Evolutionary conservation across 2,329 filamentous ascomycete species (phyloP), one percentile per base, ranked within the genome.

Genomic region (Ceratocystis harringtonii): DNA sequence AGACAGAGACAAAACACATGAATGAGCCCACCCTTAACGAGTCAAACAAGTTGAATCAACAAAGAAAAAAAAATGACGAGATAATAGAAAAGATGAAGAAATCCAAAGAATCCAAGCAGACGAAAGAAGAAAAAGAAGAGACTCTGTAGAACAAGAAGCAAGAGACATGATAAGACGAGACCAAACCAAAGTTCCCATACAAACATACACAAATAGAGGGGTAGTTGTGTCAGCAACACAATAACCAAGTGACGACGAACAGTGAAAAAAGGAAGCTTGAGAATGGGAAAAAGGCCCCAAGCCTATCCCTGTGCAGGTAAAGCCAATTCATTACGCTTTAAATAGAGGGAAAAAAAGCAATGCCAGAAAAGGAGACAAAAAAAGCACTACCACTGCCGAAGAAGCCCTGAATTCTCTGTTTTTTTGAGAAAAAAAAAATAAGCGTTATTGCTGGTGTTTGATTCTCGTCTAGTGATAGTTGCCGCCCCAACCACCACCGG

Each of bases 401-500:
- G 41, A 48, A 48, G 44, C 19, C 22, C 22, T 55, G 19, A 25
- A 19, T 25, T 55, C 19, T 19, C 50, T 55, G 25, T 25, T 55
- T 15, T 25, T 25, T 19, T 17, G 28, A 41, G 55, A 45, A 7
- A 44, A 62, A 65, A 58, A 62, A 48, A 55, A 44, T 17, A 55
- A 22, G 30, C 25, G 19, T 55, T 28, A 57, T 28, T 28, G 25
- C 22, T 28, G 19, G 22, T 12, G 19, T 25, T 30, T 30, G 4
- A 15, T 30, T 57, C 25, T 52, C 32, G 15, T 30, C 36, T 79
- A 78, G 70, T 81, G 77, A 77, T 84, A 84, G 78, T 84, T 84
- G 70, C 78, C 78, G 70, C 82, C 81, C 81, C 81, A 84, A 71
- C 81, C 81, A 69, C 80, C 78, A 68, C 78, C 55, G n/a, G 60